Percentiles rank a stretch among this genome's conserved stretches.
phyloP scores from a whole-genome alignment of 805 yeast genomes.

The Hanseniaspora nectarophila region DNA sequence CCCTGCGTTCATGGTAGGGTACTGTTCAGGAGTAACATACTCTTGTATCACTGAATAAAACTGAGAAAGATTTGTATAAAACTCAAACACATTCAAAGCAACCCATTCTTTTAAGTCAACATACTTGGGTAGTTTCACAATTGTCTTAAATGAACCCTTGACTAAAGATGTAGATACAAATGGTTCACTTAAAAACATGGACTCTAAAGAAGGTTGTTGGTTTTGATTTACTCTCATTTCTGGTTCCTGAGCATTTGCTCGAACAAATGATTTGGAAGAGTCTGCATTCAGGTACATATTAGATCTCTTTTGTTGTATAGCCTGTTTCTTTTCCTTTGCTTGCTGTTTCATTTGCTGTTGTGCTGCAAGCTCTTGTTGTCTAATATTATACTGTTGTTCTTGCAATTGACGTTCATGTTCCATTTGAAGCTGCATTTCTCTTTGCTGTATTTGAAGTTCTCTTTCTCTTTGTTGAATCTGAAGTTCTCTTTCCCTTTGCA shows the following conservation, averaged over 20 bases:
- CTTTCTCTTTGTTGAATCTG: constrained; percentile 1
- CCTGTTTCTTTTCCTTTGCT: constrained; percentile 24
- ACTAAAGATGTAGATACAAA: constrained; percentile 88
- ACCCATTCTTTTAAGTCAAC: constrained; percentile 95
- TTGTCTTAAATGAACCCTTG: constrained; percentile 91
- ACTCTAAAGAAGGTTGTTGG: constrained; percentile 20
- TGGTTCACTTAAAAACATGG: constrained; percentile 75
- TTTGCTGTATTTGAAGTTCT: neutral
- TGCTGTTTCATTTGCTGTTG: constrained; percentile 19
- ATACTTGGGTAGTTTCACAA: constrained; percentile 87
- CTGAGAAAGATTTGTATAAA: constrained; percentile 71
- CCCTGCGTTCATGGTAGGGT: constrained; percentile 93
- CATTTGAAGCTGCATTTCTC: neutral
- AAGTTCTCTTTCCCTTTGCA: neutral
- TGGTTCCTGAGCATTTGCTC: constrained; percentile 15
- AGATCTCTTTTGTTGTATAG: constrained; percentile 18
- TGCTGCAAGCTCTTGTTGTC: constrained; percentile 18
- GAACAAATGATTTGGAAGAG: constrained; percentile 8
- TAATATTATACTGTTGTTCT: constrained; percentile 26
- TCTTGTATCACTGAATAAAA: constrained; percentile 86
- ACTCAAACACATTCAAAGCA: constrained; percentile 82
- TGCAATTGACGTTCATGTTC: constrained; percentile 1
- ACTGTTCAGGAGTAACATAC: constrained; percentile 77
- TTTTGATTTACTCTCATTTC: constrained; percentile 32
- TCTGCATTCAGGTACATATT: constrained; percentile 19